phyloP scores from a whole-genome alignment of 2,329 filamentous ascomycete genomes.

The Tolypocladium pustulatum region DNA sequence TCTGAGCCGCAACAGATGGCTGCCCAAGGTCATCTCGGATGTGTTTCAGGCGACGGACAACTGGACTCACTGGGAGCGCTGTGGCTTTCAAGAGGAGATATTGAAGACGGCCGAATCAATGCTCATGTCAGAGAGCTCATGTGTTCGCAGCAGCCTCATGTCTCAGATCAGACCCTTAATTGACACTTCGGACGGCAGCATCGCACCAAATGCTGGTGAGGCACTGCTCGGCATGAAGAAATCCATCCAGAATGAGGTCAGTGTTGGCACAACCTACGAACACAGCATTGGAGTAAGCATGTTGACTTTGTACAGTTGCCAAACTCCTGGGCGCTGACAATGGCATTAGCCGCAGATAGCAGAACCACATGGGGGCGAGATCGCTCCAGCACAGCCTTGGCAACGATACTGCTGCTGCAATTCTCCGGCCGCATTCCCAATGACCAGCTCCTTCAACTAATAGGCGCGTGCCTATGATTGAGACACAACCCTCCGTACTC shows the following conservation, averaged over 20 bases:
- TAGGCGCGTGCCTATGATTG: slow-evolving; percentile 13
- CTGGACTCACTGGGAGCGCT: slow-evolving; percentile 15
- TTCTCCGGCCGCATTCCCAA: slow-evolving; percentile 14
- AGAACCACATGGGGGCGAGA: slow-evolving; percentile 9
- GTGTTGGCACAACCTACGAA: background rate
- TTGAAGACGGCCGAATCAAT: slow-evolving; percentile 12
- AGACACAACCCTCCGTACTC: background rate
- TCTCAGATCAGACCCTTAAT: slow-evolving; percentile 9
- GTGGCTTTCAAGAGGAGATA: slow-evolving; percentile 16
- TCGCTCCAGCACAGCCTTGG: slow-evolving; percentile 14
- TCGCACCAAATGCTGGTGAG: slow-evolving; percentile 2
- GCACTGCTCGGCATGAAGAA: slow-evolving; percentile 9
- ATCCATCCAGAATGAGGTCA: slow-evolving; percentile 13
- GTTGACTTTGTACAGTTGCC: slow-evolving; percentile 9
- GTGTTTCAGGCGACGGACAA: slow-evolving; percentile 8
- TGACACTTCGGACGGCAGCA: slow-evolving; percentile 6
- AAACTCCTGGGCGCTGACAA: slow-evolving; percentile 15
- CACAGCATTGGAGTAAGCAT: background rate
- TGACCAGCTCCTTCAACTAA: slow-evolving; percentile 12
- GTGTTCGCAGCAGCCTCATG: slow-evolving; percentile 1
- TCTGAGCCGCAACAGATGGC: slow-evolving; percentile 12
- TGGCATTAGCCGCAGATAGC: slow-evolving; percentile 10
- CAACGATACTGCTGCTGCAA: slow-evolving; percentile 13
- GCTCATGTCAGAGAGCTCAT: slow-evolving; percentile 8
- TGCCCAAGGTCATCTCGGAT: slow-evolving; percentile 12